Conservation (phyloP, 305 asterid species). For the Ajuga reptans region DNA sequence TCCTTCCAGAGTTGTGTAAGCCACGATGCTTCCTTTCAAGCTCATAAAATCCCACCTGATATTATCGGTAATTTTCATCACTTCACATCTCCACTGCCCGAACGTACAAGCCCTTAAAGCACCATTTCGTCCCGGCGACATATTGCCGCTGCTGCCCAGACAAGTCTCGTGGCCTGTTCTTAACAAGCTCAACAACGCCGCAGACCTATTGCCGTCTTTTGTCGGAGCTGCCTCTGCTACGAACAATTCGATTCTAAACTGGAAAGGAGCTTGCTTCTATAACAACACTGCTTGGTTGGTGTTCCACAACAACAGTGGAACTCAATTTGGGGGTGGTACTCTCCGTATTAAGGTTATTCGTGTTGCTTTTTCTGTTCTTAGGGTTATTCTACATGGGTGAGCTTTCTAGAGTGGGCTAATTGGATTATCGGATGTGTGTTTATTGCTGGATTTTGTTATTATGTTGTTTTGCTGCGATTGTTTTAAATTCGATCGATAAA, state of each 20-base stretch:
- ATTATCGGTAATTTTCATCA: constrained; percentile 16
- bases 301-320: constrained; percentile 61
- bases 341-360: constrained; percentile 66
- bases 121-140: constrained; percentile 54
- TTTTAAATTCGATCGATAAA: neutral
- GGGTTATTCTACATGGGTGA: neutral
- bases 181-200: constrained; percentile 53
- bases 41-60: constrained; percentile 25
- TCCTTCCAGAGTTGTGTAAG: neutral
- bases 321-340: constrained; percentile 85
- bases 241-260: constrained; percentile 32
- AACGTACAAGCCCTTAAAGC: constrained; percentile 39
- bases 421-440: constrained; percentile 1
- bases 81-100: constrained; percentile 21
- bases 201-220: constrained; percentile 71
- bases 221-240: constrained; percentile 58
- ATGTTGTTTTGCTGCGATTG: constrained; percentile 7
- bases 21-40: constrained; percentile 30
- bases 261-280: constrained; percentile 93
- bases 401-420: neutral
- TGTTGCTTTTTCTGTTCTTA: neutral
- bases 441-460: constrained; percentile 9
- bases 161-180: constrained; percentile 77
- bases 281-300: constrained; percentile 76
- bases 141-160: constrained; percentile 69